Conservation (phyloP, 2,329 filamentous ascomycete genomes). For the Beauveria asiatica region DNA sequence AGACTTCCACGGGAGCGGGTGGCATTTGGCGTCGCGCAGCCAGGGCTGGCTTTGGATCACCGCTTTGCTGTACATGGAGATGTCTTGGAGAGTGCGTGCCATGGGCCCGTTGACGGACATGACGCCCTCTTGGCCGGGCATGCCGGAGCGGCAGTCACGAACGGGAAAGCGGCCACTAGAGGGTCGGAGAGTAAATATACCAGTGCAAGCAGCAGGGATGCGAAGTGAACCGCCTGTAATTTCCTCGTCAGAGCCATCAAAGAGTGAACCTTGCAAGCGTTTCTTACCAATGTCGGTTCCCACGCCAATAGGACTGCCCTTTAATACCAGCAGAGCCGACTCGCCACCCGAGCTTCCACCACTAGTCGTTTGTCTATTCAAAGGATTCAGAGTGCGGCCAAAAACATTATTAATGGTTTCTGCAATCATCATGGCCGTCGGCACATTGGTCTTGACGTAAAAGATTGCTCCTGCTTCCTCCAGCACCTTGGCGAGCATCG, state of each 20-base stretch:
- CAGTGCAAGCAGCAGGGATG: constrained; percentile 46
- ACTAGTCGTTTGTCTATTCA: constrained; percentile 48
- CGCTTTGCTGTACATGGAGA: constrained; percentile 44
- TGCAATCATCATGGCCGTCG: constrained; percentile 60
- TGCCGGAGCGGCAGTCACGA: constrained; percentile 41
- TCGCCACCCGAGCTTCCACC: constrained; percentile 63
- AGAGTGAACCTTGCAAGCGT: rapidly evolving
- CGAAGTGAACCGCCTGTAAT: constrained; percentile 42
- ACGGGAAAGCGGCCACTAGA: constrained; percentile 54
- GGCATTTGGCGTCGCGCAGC: constrained; percentile 46
- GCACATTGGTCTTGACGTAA: constrained; percentile 50
- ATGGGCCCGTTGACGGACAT: constrained; percentile 57
- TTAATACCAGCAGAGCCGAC: constrained; percentile 50
- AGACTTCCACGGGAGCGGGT: constrained; percentile 49
- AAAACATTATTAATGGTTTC: constrained; percentile 59
- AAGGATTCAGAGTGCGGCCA: constrained; percentile 54
- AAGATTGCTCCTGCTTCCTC: constrained; percentile 42
- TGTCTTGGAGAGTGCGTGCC: constrained; percentile 44
- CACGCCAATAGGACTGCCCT: constrained; percentile 51
- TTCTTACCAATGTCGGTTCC: constrained; percentile 50
- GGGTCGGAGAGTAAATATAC: constrained; percentile 47
- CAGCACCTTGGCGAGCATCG: constrained; percentile 33
- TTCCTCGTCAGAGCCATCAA: neutral
- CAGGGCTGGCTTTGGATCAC: constrained; percentile 47
- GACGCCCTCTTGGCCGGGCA: constrained; percentile 58